A percentile compares a stretch with the other conserved stretches of the same genome.
These are phyloP conservation scores for Mychonastes homosphaera DNA, from an alignment of 139 green algal species.

Conservation along the genomic window DNA sequence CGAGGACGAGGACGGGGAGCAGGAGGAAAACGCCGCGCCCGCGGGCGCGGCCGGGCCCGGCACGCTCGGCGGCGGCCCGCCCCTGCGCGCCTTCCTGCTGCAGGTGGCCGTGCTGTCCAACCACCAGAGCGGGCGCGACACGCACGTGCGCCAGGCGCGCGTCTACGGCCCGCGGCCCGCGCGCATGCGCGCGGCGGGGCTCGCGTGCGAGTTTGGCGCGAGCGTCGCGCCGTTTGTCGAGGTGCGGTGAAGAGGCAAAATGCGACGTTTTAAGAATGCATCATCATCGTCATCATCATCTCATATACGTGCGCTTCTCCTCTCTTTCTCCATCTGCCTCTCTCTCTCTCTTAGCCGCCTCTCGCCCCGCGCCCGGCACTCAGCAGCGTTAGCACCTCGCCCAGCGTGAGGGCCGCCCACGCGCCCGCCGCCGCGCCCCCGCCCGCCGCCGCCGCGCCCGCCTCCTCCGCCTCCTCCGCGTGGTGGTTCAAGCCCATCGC, in stretches of 20 bases:
- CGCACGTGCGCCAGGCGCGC: constrained; percentile 78
- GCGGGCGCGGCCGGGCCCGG: too few relatives aligned
- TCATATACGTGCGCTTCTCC: too few relatives aligned
- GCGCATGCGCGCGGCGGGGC: too few relatives aligned
- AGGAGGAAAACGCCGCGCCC: too few relatives aligned
- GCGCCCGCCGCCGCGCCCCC: background rate
- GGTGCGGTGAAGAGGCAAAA: too few relatives aligned
- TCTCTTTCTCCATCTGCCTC: too few relatives aligned
- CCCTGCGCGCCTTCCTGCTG: constrained; percentile 30
- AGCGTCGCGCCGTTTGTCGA: too few relatives aligned
- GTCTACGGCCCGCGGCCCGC: constrained; percentile 72
- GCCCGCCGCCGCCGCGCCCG: constrained; percentile 10
- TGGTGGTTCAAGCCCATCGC: constrained; percentile 47
- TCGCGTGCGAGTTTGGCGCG: too few relatives aligned
- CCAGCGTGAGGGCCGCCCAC: constrained; percentile 2
- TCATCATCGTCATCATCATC: too few relatives aligned
- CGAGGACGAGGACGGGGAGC: background rate
- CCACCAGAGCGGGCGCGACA: constrained; percentile 97
- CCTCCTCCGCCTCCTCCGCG: too few relatives aligned
- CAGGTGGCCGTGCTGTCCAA: constrained; percentile 73
- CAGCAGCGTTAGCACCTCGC: constrained; percentile 14
- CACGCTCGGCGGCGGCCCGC: background rate
- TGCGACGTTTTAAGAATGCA: too few relatives aligned
- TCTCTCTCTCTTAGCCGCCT: too few relatives aligned
- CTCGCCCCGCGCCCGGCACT: background rate